Evolutionary conservation across 768 basidiomycete genomes (phyloP), one percentile per base, ranked within the genome.

Genomic region (Pleurotus pulmonarius): DNA sequence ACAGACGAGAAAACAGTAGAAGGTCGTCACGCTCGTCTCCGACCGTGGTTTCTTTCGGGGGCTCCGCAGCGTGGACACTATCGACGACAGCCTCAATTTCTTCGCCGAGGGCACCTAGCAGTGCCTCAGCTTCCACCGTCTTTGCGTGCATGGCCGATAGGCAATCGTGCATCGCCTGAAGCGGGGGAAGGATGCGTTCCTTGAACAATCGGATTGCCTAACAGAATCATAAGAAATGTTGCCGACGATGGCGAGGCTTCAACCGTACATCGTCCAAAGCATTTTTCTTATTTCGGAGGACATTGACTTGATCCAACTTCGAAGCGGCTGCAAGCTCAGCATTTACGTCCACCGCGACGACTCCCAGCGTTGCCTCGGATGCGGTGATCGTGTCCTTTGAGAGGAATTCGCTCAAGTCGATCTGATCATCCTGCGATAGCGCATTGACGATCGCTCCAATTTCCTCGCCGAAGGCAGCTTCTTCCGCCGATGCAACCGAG

Each of bases 81-180:
- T 63, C 64, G 8, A 56, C 48, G 37, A 70, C 48, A 8, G 62
- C 66, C 34, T 69, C 65, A 13, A 75, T 55, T 54, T 77, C 75
- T 51, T 73, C 70, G 1, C 63, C 63, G 18, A 77, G 61, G 2
- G 68, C 67, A 13, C 70, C 68, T 12, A 72, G 51, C 25, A 72
- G 58, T 0, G 67, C 73, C 37, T 73, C 70, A 2, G 69, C 60
- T 25, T 74, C 70, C 20, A 59, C 52, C 5, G 63, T 55, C 16
- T 49, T 47, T 24, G 61, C 49, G 29, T 66, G 57, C 13, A 55
- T 47, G 7, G 59, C 56, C 0, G 61, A 49, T 7, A 69, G 59
- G 25, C 55, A 55, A 7, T 58, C 47, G 46, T 73, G 65, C 9
- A 71, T 59, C 5, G 26, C 51, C 5, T 59, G 60, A 7, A 70